Base-by-base conservation (phyloP, 148 eudicot genomes). In the Beta vulgaris region DNA sequence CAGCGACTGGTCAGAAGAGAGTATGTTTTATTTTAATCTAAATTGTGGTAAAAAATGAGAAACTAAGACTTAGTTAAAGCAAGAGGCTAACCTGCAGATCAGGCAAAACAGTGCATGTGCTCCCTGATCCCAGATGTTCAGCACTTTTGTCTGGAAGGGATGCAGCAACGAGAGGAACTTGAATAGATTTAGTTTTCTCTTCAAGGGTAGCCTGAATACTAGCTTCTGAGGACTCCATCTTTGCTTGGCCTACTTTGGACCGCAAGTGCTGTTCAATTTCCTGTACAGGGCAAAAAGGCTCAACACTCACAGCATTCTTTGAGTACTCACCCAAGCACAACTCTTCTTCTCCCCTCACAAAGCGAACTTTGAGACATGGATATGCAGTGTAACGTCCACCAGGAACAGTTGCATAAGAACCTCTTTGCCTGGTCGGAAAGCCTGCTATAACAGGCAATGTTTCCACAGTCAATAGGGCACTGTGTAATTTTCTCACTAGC, bases 391-490 rank as follows among this genome's bases (percentile, higher is more conserved):
- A 60, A 25, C 83, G 84, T 60, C 85, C 83, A 83, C 46, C 65
- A 25, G 98, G 98, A 79, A 95, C 89, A 80, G 84, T 78, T 68
- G 92, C 92, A 82, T 86, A 88, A n/a, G 89, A 87, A 51, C 79
- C 83, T 77, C 85, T 86, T 39, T 78, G 84, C 81, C 76, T 89
- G 72, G 76, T 73, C 28, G 71, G 66, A 78, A 74, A 77, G 71
- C 86, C 84, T 74, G 82, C 78, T 67, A 87, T 51, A 59, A 88
- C 82, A 69, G 98, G 96, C 76, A 92, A 90, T 71, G 65, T 85
- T 84, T 92, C 97, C 65, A 90, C 78, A 46, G 96, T 88, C 39
- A 93, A 92, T 25, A 95, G 79, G 62, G 96, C 93, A 86, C 78
- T 81, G 73, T 90, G 98, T 69, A 95, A 59, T 83, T 90, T 92